Base-by-base conservation (phyloP, 2,329 filamentous ascomycete species). In the Dactylonectria macrodidyma region DNA sequence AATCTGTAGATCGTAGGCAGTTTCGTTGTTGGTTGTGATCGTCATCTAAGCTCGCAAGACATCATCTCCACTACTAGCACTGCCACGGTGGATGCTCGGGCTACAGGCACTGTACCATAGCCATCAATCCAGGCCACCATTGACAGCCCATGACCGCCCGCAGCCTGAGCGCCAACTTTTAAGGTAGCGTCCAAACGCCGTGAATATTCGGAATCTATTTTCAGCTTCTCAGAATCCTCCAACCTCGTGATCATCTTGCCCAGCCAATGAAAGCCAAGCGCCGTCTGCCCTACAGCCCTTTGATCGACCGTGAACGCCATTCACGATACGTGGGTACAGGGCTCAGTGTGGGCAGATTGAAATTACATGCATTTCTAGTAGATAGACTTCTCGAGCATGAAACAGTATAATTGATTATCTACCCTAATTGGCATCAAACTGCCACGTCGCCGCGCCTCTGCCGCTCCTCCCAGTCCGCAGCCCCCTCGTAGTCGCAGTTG, bases 401-500 rank as follows among this genome's bases (percentile, higher is more conserved):
- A 50, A 44, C 5, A 38, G n/a, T 44, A 14, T n/a, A 8, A 5
- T 30, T 7, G 16, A 5, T 30, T 7, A 7, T 30, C 26, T 22
- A 57, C 14, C 30, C 10, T 14, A 12, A 8, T 26, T 19, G 22
- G 10, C 30, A 19, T 22, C 44, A 56, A 48, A 56, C 51, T 10
- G 30, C 12, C 30, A 46, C 59, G 10, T 56, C 51, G 1, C 51
- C 59, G 10, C 59, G 59, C 46, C 34, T 60, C 33, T 72, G 69
- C 3, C 72, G 60, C 10, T 66, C 61, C n/a, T 73, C 72, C 72
- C 72, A 74, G 12, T 74, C 67, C 2, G 38, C 51, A 0, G 72
- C 72, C 1, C 72, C 72, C 5, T 71, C 24, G 19, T 74, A 74
- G 9, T 74, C 65, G 24, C 71, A 74, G 22, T 74, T 74, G 5